Base-by-base conservation (phyloP, 495 filamentous ascomycete species). In the Platismatia glauca region DNA sequence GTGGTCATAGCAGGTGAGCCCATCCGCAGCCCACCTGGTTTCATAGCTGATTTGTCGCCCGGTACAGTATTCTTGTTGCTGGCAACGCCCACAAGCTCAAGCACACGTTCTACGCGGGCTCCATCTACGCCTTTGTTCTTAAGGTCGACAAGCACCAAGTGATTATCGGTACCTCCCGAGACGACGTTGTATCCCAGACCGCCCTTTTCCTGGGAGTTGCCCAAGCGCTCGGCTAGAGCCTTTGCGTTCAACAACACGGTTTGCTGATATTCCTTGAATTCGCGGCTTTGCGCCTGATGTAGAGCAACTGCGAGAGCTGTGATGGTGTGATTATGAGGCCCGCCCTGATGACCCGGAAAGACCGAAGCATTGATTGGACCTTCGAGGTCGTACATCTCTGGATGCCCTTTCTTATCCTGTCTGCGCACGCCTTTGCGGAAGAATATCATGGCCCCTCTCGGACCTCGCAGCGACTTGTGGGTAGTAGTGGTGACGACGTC, bases 21-120 rank as follows among this genome's bases (percentile, higher is more conserved):
- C 73, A 98, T 87, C 65, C 94, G 85, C 64, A 98, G 80, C 57
- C 94, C 94, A 62, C 90, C 90, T 22, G 94, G 94, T 69, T 90
- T 89, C 66, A 98, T 80, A 4, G 94, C 94, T 20, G 90, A 96
- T 67, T 86, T 88, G 75, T 98, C 94, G 18, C 95, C 94, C 7
- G 95, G 94, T 0, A 97, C 95, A 16, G 94, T 97, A 76, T 98
- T 98, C 81, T 98, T 98, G 80, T 98, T 98, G 71, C 89, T 88
- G 24, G 95, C 94, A 37, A 98, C 91, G 64, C 93, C 91, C 58
- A 94, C 91, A 12, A 96, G 84, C 73, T 98, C 94, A 8, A 98
- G 80, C 7, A 98, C 87, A 38, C 92, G 86, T 81, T 98, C 94
- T 8, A 98, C 94, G 20, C 94, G 86, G 20, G 89, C 91, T 57